A percentile compares a stretch with the other conserved stretches of the same genome.
Conservation (phyloP, 1,284 basidiomycete genomes). For the Phellopilus nigrolimitatus region DNA sequence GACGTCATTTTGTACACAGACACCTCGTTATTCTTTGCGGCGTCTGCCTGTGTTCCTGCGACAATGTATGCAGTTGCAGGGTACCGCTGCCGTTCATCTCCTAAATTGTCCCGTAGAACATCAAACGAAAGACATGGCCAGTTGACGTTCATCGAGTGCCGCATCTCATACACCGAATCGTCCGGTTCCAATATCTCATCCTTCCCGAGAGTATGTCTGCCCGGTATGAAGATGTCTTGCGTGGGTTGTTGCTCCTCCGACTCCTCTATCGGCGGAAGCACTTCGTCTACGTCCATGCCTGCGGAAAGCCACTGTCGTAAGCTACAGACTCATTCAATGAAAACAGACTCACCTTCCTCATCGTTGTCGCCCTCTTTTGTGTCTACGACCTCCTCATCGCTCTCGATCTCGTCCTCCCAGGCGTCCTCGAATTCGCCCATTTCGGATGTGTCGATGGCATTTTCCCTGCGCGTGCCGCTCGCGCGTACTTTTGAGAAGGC, state of each 20-base stretch:
- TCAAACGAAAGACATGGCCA: conserved; percentile 99
- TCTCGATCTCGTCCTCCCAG: conserved; percentile 81
- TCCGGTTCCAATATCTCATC: conserved; percentile 93
- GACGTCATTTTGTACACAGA: conserved; percentile 87
- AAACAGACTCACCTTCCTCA: conserved; percentile 49
- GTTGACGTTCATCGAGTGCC: conserved; percentile 87
- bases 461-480: conserved; percentile 40
- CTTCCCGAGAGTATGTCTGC: conserved; percentile 61
- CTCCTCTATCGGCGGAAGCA: conserved; percentile 67
- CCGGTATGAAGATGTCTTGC: conserved; percentile 61
- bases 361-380: conserved; percentile 34
- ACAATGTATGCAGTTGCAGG: conserved; percentile 90
- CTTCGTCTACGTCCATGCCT: conserved; percentile 73
- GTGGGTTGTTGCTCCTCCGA: conserved; percentile 51
- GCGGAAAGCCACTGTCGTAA: conserved; percentile 13
- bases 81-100: conserved; percentile 84
- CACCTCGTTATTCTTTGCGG: conserved; percentile 77
- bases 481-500: conserved; percentile 41
- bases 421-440: conserved; percentile 82
- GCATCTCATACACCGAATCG: conserved; percentile 94
- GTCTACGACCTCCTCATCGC: conserved; percentile 63
- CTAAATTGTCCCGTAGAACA: conserved; percentile 82
- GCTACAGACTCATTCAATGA: neutral
- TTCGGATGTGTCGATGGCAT: conserved; percentile 39
- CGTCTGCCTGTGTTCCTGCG: conserved; percentile 80